These are phyloP conservation scores for Spencermartinsiella ligniputridi DNA, from an alignment of 1,139 yeast species.

Conservation along the genomic window DNA sequence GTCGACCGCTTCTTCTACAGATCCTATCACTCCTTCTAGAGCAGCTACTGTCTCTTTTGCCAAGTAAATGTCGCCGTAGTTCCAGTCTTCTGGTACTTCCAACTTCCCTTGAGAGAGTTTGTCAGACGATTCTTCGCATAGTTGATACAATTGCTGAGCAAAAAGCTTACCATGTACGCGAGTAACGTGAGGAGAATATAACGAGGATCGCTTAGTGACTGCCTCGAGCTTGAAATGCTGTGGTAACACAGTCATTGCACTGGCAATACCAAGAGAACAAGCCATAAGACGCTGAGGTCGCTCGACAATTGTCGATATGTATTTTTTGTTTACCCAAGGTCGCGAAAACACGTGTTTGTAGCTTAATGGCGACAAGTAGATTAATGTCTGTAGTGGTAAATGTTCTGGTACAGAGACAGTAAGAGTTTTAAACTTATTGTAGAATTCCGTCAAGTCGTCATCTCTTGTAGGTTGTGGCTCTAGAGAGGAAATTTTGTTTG, in stretches of 20 bases:
- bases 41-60: constrained; percentile 67
- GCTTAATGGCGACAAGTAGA: constrained; percentile 31
- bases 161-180: constrained; percentile 74
- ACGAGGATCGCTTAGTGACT: constrained; percentile 45
- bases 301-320: constrained; percentile 69
- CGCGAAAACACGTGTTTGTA: constrained; percentile 66
- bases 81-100: constrained; percentile 82
- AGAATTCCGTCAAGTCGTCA: constrained; percentile 8
- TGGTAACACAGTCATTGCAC: constrained; percentile 70
- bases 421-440: constrained; percentile 8
- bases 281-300: constrained; percentile 80
- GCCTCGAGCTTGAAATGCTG: constrained; percentile 51
- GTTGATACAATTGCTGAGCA: constrained; percentile 57
- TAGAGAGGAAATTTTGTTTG: constrained; percentile 5
- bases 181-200: constrained; percentile 56
- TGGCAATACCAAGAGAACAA: constrained; percentile 69
- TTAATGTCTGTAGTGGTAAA: constrained; percentile 17
- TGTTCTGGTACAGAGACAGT: constrained; percentile 1
- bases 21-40: constrained; percentile 73
- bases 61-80: constrained; percentile 76
- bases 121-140: constrained; percentile 56
- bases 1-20: constrained; percentile 72
- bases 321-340: constrained; percentile 68
- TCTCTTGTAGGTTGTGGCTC: not conserved
- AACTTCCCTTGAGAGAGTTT: constrained; percentile 53